Conservation (phyloP, 768 basidiomycete genomes). For the Russula abietina region DNA sequence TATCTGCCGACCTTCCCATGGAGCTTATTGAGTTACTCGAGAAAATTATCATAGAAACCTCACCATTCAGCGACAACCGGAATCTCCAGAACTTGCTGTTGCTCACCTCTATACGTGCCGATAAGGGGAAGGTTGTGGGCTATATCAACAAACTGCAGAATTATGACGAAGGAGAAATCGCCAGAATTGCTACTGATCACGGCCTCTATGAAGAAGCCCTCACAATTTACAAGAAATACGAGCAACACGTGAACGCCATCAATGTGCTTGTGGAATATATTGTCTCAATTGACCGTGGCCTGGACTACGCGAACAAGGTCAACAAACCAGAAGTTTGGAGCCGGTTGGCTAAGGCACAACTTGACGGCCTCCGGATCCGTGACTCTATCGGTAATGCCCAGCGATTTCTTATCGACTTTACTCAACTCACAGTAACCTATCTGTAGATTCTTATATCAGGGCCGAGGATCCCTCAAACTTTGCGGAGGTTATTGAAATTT, state of each 20-base stretch:
- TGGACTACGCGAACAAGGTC: constrained; percentile 94
- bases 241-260: constrained; percentile 92
- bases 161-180: constrained; percentile 92
- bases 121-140: constrained; percentile 96
- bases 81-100: constrained; percentile 94
- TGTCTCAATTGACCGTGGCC: constrained; percentile 92
- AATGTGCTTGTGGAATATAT: constrained; percentile 98
- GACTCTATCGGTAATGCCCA: constrained; percentile 77
- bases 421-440: neutral
- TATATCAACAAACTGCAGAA: constrained; percentile 98
- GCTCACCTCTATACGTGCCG: constrained; percentile 92
- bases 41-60: constrained; percentile 97
- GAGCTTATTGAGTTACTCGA: constrained; percentile 96
- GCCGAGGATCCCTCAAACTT: constrained; percentile 94
- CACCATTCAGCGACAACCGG: constrained; percentile 95
- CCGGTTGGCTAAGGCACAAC: constrained; percentile 94
- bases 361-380: constrained; percentile 96
- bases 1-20: constrained; percentile 92
- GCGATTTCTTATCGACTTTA: constrained; percentile 4
- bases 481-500: constrained; percentile 91
- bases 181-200: constrained; percentile 94
- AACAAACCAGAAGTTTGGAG: constrained; percentile 97
- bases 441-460: constrained; percentile 91
- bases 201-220: constrained; percentile 94
- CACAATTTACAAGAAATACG: constrained; percentile 96